Evolutionary conservation across 2,329 filamentous ascomycete genomes (phyloP).

Genomic region (Zarea fungicola): DNA sequence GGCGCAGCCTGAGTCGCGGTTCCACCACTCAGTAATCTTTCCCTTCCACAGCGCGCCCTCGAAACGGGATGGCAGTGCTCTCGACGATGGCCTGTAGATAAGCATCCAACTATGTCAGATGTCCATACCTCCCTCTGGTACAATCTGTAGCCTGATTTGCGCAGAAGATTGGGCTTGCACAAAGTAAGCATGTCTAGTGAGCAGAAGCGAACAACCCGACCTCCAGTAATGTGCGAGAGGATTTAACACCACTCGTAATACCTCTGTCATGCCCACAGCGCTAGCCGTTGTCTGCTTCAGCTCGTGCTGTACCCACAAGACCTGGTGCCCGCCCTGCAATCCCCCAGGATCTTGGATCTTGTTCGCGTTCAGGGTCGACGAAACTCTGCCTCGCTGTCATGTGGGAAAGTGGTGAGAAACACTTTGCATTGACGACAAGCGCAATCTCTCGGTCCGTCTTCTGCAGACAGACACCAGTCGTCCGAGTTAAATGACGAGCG

Average conservation of each 20-base stretch:
- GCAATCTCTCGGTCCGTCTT: background rate
- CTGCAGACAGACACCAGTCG: background rate
- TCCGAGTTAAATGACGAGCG: conserved; percentile 6
- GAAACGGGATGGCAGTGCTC: too few species aligned
- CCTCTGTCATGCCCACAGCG: conserved; percentile 2
- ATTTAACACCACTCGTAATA: background rate
- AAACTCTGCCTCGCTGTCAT: background rate
- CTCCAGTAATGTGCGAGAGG: background rate
- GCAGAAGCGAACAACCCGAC: too few species aligned
- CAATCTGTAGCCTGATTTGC: background rate
- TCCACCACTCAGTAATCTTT: conserved; percentile 1
- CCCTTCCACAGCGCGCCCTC: too few species aligned
- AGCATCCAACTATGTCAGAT: too few species aligned
- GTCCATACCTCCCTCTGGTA: too few species aligned
- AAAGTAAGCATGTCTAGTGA: too few species aligned
- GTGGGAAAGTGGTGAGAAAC: background rate
- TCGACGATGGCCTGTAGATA: too few species aligned
- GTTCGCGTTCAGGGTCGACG: background rate
- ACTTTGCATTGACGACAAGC: too few species aligned
- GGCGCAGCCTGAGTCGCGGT: conserved; percentile 8
- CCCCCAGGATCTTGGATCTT: conserved; percentile 11
- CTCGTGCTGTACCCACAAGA: conserved; percentile 4
- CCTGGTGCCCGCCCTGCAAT: background rate
- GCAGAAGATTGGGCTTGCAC: background rate
- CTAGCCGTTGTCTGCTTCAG: conserved; percentile 6